These are phyloP conservation scores for Verticillium nonalfalfae DNA, from an alignment of 2,329 filamentous ascomycete genomes.

Conservation along the genomic window DNA sequence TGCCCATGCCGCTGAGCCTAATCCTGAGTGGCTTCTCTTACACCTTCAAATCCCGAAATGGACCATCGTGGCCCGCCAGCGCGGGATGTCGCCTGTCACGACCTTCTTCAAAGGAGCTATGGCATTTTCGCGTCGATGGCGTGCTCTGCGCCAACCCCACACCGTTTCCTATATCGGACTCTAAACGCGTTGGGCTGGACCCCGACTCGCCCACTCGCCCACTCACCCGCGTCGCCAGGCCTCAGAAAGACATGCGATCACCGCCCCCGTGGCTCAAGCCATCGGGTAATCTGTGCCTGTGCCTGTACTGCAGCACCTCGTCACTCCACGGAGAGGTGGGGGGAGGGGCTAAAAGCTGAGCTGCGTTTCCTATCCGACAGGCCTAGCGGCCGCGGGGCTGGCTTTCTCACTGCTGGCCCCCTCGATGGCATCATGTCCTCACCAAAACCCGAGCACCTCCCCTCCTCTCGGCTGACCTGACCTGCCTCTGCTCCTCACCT, in stretches of 20 bases:
- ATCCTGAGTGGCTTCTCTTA: background rate
- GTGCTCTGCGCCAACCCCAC: constrained; percentile 23
- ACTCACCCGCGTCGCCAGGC: background rate
- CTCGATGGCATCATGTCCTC: constrained; percentile 11
- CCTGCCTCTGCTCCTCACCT: background rate
- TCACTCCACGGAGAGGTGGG: background rate
- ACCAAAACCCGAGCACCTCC: background rate
- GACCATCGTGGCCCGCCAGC: background rate
- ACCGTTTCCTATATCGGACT: constrained; percentile 17
- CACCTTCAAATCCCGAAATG: background rate
- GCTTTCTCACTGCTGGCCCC: constrained; percentile 4
- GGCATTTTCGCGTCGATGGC: constrained; percentile 20
- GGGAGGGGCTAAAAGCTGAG: background rate
- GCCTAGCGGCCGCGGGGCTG: background rate
- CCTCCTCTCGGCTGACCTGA: background rate
- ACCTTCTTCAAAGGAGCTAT: constrained; percentile 2
- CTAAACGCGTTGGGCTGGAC: background rate
- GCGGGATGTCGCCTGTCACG: background rate
- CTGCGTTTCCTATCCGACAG: background rate
- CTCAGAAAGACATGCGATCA: background rate
- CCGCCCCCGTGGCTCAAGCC: background rate
- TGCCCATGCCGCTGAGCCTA: no score
- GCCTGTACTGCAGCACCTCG: background rate
- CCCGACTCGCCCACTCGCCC: background rate
- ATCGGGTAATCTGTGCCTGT: background rate